These are phyloP conservation scores for Diaporthe batatas DNA, from an alignment of 2,329 filamentous ascomycete genomes.

Conservation along the genomic window DNA sequence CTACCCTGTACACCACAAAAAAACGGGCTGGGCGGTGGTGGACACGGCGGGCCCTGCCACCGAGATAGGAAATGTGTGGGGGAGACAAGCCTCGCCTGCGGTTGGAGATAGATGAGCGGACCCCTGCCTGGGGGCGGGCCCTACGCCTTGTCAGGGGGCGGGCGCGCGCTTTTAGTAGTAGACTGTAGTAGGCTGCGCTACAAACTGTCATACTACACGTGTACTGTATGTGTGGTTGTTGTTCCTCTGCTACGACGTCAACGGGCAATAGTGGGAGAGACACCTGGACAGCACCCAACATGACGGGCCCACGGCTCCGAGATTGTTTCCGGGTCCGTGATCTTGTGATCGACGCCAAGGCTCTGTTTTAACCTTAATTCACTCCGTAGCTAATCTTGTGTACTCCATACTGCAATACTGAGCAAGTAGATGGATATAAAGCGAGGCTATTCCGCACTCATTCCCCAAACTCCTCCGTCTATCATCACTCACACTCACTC, in stretches of 20 bases:
- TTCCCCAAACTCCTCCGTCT: not conserved
- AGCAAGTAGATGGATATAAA: slow-evolving; percentile 6
- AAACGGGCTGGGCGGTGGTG: no score
- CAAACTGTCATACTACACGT: not conserved
- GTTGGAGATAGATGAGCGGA: slow-evolving; percentile 5
- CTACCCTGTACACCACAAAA: no score
- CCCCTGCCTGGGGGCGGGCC: not conserved
- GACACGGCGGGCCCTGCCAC: no score
- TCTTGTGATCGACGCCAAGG: slow-evolving; percentile 21
- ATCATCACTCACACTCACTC: not conserved
- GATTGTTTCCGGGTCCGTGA: slow-evolving; percentile 25
- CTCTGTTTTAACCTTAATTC: slow-evolving; percentile 31
- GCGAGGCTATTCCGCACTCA: not conserved
- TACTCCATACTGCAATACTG: not conserved
- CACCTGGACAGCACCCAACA: not conserved
- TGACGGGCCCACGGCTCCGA: not conserved
- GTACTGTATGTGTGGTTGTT: no score
- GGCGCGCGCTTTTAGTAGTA: not conserved
- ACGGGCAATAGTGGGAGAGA: not conserved
- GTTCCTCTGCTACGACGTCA: not conserved
- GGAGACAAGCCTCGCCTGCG: slow-evolving; percentile 10
- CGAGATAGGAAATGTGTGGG: slow-evolving; percentile 14
- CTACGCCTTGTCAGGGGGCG: slow-evolving; percentile 3
- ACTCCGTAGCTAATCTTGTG: slow-evolving; percentile 9
- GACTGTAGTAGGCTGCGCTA: not conserved